phyloP scores from a whole-genome alignment of 768 basidiomycete species.

The Mycena indigotica region DNA sequence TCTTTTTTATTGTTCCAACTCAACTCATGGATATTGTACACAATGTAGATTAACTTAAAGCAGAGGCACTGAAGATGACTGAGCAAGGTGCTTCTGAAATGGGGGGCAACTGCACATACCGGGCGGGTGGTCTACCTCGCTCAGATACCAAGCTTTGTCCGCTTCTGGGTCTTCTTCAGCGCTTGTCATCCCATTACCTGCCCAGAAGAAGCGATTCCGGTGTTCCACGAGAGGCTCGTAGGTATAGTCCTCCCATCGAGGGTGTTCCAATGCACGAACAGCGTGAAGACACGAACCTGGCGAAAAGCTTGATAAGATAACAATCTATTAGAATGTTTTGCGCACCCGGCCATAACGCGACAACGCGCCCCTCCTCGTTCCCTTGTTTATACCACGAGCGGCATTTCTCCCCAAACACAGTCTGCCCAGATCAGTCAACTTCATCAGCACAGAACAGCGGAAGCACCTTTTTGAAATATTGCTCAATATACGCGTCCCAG shows the following conservation, averaged over 20 bases:
- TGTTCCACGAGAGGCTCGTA: slow-evolving; percentile 48
- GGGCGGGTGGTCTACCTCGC: slow-evolving; percentile 48
- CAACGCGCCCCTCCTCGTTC: slow-evolving; percentile 57
- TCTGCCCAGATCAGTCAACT: slow-evolving; percentile 34
- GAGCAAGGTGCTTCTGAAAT: not conserved
- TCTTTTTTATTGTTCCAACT: not conserved
- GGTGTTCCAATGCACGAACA: slow-evolving; percentile 47
- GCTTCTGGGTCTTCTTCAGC: slow-evolving; percentile 46
- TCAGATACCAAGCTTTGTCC: slow-evolving; percentile 50
- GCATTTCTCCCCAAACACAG: slow-evolving; percentile 60
- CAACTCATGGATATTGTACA: no score
- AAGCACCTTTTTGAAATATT: slow-evolving; percentile 41
- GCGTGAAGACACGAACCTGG: slow-evolving; percentile 58
- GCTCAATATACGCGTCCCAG: slow-evolving; percentile 60
- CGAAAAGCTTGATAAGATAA: not conserved
- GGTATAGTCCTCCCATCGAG: slow-evolving; percentile 67
- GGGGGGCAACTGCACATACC: slow-evolving; percentile 36
- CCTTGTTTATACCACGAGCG: slow-evolving; percentile 68
- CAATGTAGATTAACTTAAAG: slow-evolving; percentile 2
- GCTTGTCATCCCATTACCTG: slow-evolving; percentile 62
- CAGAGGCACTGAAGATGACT: slow-evolving; percentile 10
- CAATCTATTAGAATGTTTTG: not conserved
- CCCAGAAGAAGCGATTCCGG: slow-evolving; percentile 57
- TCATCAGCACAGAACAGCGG: slow-evolving; percentile 27
- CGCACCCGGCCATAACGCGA: slow-evolving; percentile 62